A percentile compares a stretch with the other conserved stretches of the same genome.
phyloP scores from a whole-genome alignment of 176 grass and related monocot species.

The Otatea glauca region DNA sequence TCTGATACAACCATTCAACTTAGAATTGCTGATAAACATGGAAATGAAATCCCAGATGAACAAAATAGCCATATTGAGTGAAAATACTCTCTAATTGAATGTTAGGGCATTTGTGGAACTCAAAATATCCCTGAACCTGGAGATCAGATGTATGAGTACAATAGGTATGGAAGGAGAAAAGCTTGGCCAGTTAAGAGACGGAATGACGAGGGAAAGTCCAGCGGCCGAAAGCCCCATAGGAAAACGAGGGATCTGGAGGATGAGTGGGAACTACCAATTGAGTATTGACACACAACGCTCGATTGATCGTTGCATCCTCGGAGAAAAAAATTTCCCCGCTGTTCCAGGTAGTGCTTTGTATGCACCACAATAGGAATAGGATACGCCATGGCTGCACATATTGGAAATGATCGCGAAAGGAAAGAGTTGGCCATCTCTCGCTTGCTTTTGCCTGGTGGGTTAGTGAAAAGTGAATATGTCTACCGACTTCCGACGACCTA shows the following conservation, averaged over 20 bases:
- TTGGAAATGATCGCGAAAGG: slow-evolving; percentile 32
- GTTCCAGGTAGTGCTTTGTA: slow-evolving; percentile 16
- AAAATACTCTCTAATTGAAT: slow-evolving; percentile 22
- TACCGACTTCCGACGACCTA: slow-evolving; percentile 13
- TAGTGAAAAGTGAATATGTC: slow-evolving; percentile 44
- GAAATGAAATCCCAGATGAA: neutral
- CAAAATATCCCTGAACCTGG: slow-evolving; percentile 54
- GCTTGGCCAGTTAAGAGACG: slow-evolving; percentile 27
- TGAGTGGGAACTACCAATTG: slow-evolving; percentile 87
- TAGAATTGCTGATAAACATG: neutral
- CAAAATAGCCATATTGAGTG: neutral
- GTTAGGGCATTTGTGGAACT: slow-evolving; percentile 76
- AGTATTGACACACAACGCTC: slow-evolving; percentile 49
- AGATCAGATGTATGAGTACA: slow-evolving; percentile 52
- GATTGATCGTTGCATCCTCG: neutral
- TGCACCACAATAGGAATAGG: neutral
- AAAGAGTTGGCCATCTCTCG: slow-evolving; percentile 22
- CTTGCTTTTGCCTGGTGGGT: slow-evolving; percentile 42
- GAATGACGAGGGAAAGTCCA: slow-evolving; percentile 34
- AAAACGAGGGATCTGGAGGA: slow-evolving; percentile 50
- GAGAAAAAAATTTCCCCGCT: neutral
- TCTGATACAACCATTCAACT: slow-evolving; percentile 27
- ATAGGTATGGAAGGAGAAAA: slow-evolving; percentile 49
- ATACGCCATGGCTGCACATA: slow-evolving; percentile 36
- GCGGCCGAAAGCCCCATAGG: slow-evolving; percentile 45